These are phyloP conservation scores for Penicillium sp. DNA, from an alignment of 2,329 filamentous ascomycete genomes.

Conservation along the genomic window DNA sequence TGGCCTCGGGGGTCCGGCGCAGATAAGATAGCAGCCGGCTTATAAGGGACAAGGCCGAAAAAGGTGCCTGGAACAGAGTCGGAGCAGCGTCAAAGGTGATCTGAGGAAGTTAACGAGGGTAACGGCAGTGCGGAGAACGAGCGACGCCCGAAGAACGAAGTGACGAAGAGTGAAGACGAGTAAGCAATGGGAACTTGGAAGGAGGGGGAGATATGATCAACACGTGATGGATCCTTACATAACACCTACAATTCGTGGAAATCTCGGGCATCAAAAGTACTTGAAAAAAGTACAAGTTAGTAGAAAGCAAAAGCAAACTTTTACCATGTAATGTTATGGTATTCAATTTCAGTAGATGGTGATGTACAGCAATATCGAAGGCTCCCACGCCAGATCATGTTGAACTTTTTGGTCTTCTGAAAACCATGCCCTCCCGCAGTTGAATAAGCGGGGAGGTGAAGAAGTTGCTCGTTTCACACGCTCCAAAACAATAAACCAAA, in stretches of 20 bases:
- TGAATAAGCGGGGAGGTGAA: slow-evolving; percentile 22
- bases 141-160: not conserved
- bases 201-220: not conserved
- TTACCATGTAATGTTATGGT: not conserved
- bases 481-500: slow-evolving; percentile 23
- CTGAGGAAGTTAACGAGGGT: not conserved
- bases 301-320: no score
- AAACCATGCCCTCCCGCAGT: slow-evolving; percentile 21
- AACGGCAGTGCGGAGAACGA: slow-evolving; percentile 3
- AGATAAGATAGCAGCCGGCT: slow-evolving; percentile 18
- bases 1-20: slow-evolving; percentile 7
- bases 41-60: not conserved
- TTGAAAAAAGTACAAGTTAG: not conserved
- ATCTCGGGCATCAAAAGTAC: not conserved
- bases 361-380: slow-evolving; percentile 17
- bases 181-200: not conserved
- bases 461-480: slow-evolving; percentile 22
- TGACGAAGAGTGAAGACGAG: not conserved
- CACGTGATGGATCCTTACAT: not conserved
- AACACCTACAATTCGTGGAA: not conserved
- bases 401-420: slow-evolving; percentile 22
- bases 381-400: slow-evolving; percentile 20
- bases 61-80: slow-evolving; percentile 1
- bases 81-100: slow-evolving; percentile 3
- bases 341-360: slow-evolving; percentile 6